phyloP scores from a whole-genome alignment of 2,329 filamentous ascomycete species.

The Coniochaeta prunicola region DNA sequence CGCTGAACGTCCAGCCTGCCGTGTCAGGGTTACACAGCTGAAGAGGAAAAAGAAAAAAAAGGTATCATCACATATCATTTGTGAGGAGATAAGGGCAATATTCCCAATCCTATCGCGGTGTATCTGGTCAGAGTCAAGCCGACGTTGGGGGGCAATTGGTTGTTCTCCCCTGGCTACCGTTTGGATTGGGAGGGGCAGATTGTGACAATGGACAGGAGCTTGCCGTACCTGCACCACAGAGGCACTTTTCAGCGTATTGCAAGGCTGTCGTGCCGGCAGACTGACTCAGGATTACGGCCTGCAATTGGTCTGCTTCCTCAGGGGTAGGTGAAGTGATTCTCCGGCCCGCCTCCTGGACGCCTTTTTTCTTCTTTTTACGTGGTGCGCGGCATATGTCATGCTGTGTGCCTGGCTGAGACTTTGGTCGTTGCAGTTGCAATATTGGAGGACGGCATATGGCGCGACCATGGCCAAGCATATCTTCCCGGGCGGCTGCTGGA shows the following conservation, averaged over 20 bases:
- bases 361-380: not conserved
- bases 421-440: not conserved
- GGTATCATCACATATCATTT: not conserved
- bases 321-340: not conserved
- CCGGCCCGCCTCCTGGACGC: not conserved
- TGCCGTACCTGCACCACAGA: not conserved
- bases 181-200: not conserved
- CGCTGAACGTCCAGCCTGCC: not conserved
- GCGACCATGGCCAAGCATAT: not conserved
- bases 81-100: not conserved
- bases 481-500: not conserved
- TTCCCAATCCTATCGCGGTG: not conserved
- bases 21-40: not conserved
- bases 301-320: not conserved
- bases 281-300: not conserved
- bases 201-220: not conserved
- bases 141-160: not conserved
- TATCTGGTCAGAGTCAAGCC: not conserved
- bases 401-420: not conserved
- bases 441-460: not conserved
- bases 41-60: too few species aligned
- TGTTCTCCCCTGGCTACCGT: not conserved
- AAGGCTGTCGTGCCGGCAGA: not conserved
- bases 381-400: not conserved
- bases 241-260: not conserved